A percentile compares a stretch with the other conserved stretches of the same genome.
These are phyloP conservation scores for Naganishia albida DNA, from an alignment of 1,284 basidiomycete species.

Conservation along the genomic window DNA sequence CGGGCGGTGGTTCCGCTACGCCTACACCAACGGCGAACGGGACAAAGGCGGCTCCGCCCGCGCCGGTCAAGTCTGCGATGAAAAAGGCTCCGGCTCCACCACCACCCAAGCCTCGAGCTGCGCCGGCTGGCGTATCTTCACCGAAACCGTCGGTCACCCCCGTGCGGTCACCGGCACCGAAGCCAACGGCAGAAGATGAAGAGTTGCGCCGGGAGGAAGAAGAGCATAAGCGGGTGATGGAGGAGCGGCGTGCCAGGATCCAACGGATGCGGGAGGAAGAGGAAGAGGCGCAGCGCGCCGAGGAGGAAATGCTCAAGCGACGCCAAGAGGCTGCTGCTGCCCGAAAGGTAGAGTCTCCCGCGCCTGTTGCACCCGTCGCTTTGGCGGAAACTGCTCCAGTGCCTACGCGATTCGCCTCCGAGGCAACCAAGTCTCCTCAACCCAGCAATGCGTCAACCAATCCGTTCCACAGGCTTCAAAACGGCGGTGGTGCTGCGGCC, in stretches of 20 bases:
- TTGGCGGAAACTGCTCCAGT: constrained; percentile 37
- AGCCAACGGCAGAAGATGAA: constrained; percentile 65
- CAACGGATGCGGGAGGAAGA: constrained; percentile 71
- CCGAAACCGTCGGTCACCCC: constrained; percentile 52
- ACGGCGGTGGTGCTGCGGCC: constrained; percentile 39
- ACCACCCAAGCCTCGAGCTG: constrained; percentile 36
- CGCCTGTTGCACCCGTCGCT: constrained; percentile 33
- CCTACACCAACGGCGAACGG: constrained; percentile 39
- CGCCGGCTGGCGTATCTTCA: constrained; percentile 44
- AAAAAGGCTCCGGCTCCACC: constrained; percentile 44
- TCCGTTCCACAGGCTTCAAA: constrained; percentile 56
- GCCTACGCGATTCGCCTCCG: constrained; percentile 32
- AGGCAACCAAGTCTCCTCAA: constrained; percentile 36
- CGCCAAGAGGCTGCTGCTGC: constrained; percentile 37
- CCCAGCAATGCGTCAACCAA: constrained; percentile 44
- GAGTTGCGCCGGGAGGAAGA: constrained; percentile 66
- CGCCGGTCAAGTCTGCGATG: constrained; percentile 41
- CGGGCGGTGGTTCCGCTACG: constrained; percentile 59
- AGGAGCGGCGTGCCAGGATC: constrained; percentile 65
- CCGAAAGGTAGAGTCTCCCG: constrained; percentile 30
- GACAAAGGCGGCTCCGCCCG: constrained; percentile 38
- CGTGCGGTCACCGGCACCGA: constrained; percentile 49
- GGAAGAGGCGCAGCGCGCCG: constrained; percentile 65
- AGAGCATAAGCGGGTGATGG: constrained; percentile 65
- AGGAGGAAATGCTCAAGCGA: constrained; percentile 61